Percentiles rank a stretch among this genome's conserved stretches.
phyloP scores from a whole-genome alignment of 2,329 filamentous ascomycete species.

The Claviceps quebecensis region DNA sequence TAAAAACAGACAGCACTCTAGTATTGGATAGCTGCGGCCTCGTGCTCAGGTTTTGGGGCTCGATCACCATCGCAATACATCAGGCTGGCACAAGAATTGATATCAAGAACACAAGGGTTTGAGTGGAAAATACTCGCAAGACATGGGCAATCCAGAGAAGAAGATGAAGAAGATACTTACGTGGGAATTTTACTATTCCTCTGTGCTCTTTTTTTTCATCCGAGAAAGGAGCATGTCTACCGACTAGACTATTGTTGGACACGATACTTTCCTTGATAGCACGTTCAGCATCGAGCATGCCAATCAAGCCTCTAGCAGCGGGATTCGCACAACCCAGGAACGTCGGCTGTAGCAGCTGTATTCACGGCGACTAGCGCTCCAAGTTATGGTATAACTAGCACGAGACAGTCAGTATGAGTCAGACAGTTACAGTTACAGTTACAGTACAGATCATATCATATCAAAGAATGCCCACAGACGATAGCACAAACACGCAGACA shows the following conservation, averaged over 20 bases:
- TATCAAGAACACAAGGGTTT: conserved; percentile 1
- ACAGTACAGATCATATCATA: conserved; percentile 11
- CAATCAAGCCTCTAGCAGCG: conserved; percentile 17
- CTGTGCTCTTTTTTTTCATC: conserved; percentile 7
- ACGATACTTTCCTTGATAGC: conserved; percentile 29
- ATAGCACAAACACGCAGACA: conserved; percentile 46
- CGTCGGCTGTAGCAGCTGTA: conserved; percentile 33
- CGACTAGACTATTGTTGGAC: conserved; percentile 19
- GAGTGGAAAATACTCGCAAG: not conserved
- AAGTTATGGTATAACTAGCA: conserved; percentile 55
- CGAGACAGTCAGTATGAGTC: conserved; percentile 21
- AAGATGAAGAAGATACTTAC: not conserved
- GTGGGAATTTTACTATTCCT: not conserved
- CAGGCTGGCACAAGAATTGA: not conserved
- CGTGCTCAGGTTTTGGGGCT: not conserved
- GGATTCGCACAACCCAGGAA: conserved; percentile 24
- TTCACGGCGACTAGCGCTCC: conserved; percentile 45
- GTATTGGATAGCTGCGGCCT: not conserved
- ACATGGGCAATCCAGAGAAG: not conserved
- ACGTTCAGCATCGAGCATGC: conserved; percentile 23
- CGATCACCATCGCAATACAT: not conserved
- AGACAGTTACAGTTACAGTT: conserved; percentile 17
- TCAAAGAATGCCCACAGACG: conserved; percentile 37
- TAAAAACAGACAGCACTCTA: not conserved
- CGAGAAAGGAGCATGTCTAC: conserved; percentile 17